A percentile compares a stretch with the other conserved stretches of the same genome.
phyloP scores from a whole-genome alignment of 2,329 filamentous ascomycete species.

The Corniculantispora saksenae region DNA sequence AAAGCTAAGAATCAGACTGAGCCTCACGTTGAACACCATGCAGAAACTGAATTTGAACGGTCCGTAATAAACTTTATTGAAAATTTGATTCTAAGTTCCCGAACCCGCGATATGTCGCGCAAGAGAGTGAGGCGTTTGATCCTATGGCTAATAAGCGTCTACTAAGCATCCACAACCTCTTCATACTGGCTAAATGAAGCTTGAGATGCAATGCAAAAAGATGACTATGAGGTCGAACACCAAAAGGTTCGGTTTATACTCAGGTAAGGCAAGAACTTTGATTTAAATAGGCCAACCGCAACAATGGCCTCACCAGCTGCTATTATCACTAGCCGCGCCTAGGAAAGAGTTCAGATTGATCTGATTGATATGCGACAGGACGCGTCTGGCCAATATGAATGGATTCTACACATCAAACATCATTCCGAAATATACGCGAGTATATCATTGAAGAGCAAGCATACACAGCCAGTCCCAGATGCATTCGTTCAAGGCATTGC shows the following conservation, averaged over 20 bases:
- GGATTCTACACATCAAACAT: conserved; percentile 12
- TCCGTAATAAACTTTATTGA: no score
- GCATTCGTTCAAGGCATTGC: no score
- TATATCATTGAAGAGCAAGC: no score
- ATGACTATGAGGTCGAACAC: conserved; percentile 8
- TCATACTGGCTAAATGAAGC: conserved; percentile 6
- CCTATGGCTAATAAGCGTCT: no score
- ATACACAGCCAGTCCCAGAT: no score
- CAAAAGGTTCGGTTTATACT: conserved; percentile 4
- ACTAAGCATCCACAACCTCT: background rate
- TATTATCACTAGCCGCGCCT: conserved; percentile 13
- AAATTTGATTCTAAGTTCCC: no score
- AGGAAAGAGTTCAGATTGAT: conserved; percentile 9
- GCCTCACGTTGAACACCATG: no score
- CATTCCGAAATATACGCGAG: no score
- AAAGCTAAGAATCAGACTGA: background rate
- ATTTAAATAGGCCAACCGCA: conserved; percentile 8
- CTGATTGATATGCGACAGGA: conserved; percentile 15
- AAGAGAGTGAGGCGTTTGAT: no score
- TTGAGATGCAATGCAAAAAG: conserved; percentile 6
- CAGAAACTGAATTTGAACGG: no score
- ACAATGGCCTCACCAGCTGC: conserved; percentile 10
- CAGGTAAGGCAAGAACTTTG: conserved; percentile 9
- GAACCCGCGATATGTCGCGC: no score
- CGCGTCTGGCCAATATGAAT: conserved; percentile 14